Base-by-base conservation (phyloP, 768 basidiomycete species). In the Tulasnella sp. region DNA sequence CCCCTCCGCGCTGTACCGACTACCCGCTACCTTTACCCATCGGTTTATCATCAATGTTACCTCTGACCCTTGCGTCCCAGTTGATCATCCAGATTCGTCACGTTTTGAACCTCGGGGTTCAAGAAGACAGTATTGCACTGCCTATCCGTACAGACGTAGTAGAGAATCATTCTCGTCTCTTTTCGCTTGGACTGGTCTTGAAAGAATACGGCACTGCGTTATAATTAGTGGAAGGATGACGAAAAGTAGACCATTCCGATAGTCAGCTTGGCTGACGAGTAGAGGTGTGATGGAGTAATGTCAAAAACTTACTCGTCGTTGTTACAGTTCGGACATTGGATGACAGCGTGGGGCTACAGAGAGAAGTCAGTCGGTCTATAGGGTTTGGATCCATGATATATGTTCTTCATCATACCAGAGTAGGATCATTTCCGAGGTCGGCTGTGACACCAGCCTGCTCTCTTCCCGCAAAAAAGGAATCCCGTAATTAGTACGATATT, bases 101-200 rank as follows among this genome's bases (percentile, higher is more conserved):
- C 32, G 9, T 27, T 43, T 26, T 78, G 74, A 44, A 87, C 67
- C 23, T 75, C 77, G 21, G 88, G 84, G 70, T 92, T 89, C 54
- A 77, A 77, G 68, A 85, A 91, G 66, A 76, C 81, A 64, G 86
- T 75, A 64, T 85, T 84, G 70, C 88, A 91, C 66, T 34, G 11
- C 10, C 58, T 26, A 26, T 86, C 86, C 21, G 82, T 80, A 69
- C 90, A 94, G 48, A 92, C 89, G 68, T 83, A 94, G 75, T 93
- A 94, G 1, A 92, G 77, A 51, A 89, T 88, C 92, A 95, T 95
- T 1, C 88, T 80, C 1, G 95, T 97, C 69, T 95, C 91, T 67
- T 90, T 91, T 58, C 95, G 85, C 70, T 95, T 94, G 17, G 92
- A 96, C 70, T 98, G 95, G 72, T 97, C 95, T 71, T 97, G 95